These are phyloP conservation scores for Penicillium palitans DNA, from an alignment of 2,329 filamentous ascomycete species.

Conservation along the genomic window DNA sequence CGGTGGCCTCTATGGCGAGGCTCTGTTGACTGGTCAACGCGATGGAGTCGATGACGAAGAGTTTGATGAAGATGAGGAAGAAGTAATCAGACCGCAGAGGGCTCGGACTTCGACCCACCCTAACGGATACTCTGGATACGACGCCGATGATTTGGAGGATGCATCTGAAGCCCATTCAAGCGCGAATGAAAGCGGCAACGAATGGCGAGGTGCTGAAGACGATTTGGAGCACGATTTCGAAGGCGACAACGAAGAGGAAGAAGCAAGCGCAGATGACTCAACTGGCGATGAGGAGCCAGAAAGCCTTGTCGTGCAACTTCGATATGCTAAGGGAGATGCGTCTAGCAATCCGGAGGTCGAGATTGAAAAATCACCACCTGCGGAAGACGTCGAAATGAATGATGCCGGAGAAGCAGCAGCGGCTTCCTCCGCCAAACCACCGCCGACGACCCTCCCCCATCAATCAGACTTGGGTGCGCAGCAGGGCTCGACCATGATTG, in stretches of 20 bases:
- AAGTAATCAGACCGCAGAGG: slow-evolving; percentile 43
- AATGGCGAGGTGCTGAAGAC: slow-evolving; percentile 74
- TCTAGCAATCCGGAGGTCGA: slow-evolving; percentile 19
- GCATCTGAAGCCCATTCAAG: slow-evolving; percentile 60
- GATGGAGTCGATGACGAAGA: slow-evolving; percentile 42
- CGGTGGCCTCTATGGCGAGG: slow-evolving; percentile 58
- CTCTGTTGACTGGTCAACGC: slow-evolving; percentile 56
- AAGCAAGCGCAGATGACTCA: slow-evolving; percentile 44
- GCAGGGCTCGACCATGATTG: neutral
- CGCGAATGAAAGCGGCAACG: slow-evolving; percentile 60
- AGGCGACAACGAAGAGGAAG: slow-evolving; percentile 46
- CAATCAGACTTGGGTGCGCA: neutral
- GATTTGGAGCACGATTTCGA: slow-evolving; percentile 70
- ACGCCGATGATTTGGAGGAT: slow-evolving; percentile 65
- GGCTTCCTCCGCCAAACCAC: neutral
- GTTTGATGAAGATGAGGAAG: slow-evolving; percentile 44
- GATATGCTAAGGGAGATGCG: slow-evolving; percentile 41
- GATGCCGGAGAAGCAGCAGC: slow-evolving; percentile 7
- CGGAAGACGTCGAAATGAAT: slow-evolving; percentile 17
- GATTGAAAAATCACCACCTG: slow-evolving; percentile 23
- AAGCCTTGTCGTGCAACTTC: slow-evolving; percentile 74
- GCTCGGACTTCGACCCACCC: slow-evolving; percentile 29
- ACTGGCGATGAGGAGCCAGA: slow-evolving; percentile 54
- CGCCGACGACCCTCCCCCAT: neutral
- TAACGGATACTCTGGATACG: slow-evolving; percentile 53